These are phyloP conservation scores for Diaporthe australafricana DNA, from an alignment of 2,329 filamentous ascomycete genomes.

Conservation along the genomic window DNA sequence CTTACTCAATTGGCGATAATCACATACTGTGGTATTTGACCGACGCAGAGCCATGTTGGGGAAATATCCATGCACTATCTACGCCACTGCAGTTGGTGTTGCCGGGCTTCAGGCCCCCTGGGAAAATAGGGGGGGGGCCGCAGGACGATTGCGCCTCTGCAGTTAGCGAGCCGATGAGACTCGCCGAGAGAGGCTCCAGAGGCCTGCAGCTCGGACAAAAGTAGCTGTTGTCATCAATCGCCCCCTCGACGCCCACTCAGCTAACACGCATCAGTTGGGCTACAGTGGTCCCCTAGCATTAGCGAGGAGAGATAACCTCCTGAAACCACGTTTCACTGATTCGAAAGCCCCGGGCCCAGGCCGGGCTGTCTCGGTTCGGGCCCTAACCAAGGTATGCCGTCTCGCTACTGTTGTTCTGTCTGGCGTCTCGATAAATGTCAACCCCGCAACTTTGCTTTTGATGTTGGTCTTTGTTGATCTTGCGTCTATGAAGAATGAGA, in stretches of 20 bases:
- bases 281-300: background rate
- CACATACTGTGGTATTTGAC: background rate
- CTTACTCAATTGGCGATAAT: background rate
- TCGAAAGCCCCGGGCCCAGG: background rate
- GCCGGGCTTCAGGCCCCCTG: background rate
- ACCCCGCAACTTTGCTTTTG: conserved; percentile 27
- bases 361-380: conserved; percentile 14
- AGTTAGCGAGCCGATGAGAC: background rate
- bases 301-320: background rate
- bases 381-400: conserved; percentile 10
- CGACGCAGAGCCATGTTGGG: background rate
- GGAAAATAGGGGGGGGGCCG: background rate
- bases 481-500: background rate
- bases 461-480: background rate
- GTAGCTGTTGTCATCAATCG: background rate
- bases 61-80: background rate
- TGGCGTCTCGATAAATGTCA: background rate
- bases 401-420: conserved; percentile 10
- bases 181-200: background rate
- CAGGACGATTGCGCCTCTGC: background rate
- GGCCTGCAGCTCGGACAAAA: background rate
- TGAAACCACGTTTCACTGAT: conserved; percentile 10
- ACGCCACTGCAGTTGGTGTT: background rate
- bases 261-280: background rate
- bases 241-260: background rate